Evolutionary conservation across 805 yeast genomes (phyloP), one percentile per base, ranked within the genome.

Genomic region (Zygoascus tannicola): DNA sequence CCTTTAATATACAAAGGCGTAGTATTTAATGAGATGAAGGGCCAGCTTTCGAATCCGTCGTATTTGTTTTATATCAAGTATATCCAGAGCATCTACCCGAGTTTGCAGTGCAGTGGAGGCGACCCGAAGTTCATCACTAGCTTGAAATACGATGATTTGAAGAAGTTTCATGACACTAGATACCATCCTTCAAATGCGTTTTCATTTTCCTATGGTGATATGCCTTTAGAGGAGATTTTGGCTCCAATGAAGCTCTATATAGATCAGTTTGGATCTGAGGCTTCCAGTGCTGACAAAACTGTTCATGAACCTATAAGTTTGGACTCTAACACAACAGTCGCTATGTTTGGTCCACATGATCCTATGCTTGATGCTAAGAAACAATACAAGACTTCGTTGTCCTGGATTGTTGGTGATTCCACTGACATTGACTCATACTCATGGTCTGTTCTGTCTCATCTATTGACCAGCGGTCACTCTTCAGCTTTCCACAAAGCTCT

Each of bases 21-120:
- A 28, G 98, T 92, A 2, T 92, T 84, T 61, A 92, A 92, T 59
- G 98, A 92, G 65, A 92, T 92, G 98, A 92, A 92, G 64, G 98
- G 98, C 5, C 97, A 90, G 63, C 76, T 85, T 58, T 83, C 95
- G 0, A 90, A 86, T 60, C 76, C 95, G 0, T 76, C 88, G 2
- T 92, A 92, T 62, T 74, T 80, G 50, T 87, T 73, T 59, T 90
- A 88, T 76, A 85, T 81, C 56, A 76, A 80, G 50, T 90, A 80
- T 67, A 86, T 84, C 57, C 84, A 85, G 62, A 66, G 84, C 5
- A 73, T 92, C 10, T 92, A 86, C 56, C 92, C 95, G 1, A 75
- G 88, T 5, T 67, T 92, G 55, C 74, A 86, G 57, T 86, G 86
- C 64, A 81, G 95, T 2, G 98, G 97, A 26, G 98, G 98, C 45